A percentile compares a stretch with the other conserved stretches of the same genome.
Conservation (phyloP, 495 filamentous ascomycete species). For the Penicillium egyptiacum region DNA sequence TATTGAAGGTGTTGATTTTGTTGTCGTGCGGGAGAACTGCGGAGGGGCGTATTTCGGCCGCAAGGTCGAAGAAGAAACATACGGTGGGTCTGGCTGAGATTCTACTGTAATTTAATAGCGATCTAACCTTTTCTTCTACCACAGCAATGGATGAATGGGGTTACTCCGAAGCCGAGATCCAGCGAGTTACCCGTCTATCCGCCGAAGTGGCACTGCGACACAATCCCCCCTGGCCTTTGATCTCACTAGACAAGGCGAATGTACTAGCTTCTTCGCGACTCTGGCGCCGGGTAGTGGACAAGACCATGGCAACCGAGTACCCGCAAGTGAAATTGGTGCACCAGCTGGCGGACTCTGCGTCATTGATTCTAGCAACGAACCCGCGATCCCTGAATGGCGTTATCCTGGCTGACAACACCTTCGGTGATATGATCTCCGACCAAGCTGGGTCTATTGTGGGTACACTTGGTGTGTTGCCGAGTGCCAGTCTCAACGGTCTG, state of each 20-base stretch:
- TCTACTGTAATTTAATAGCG: too few relatives aligned
- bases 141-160: conserved; percentile 51
- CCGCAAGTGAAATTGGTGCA: conserved; percentile 47
- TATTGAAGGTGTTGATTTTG: conserved; percentile 50
- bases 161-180: conserved; percentile 47
- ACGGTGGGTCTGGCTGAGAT: conserved; percentile 28
- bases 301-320: conserved; percentile 48
- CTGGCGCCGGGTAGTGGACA: conserved; percentile 47
- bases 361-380: conserved; percentile 50
- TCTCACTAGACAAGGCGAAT: conserved; percentile 53
- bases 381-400: conserved; percentile 51
- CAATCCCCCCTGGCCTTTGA: conserved; percentile 46
- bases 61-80: conserved; percentile 48
- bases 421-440: conserved; percentile 55
- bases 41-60: conserved; percentile 55
- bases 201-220: conserved; percentile 47
- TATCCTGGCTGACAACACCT: conserved; percentile 52
- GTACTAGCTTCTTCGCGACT: conserved; percentile 51
- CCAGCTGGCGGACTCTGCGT: conserved; percentile 52
- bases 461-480: conserved; percentile 49
- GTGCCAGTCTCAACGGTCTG: conserved; percentile 50
- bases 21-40: conserved; percentile 52
- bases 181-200: conserved; percentile 48
- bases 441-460: conserved; percentile 51
- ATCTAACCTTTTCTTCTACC: not conserved